Evolutionary conservation across 257 asterid genomes (phyloP), one percentile per base, ranked within the genome.

Genomic region (Ilex aquifolium): DNA sequence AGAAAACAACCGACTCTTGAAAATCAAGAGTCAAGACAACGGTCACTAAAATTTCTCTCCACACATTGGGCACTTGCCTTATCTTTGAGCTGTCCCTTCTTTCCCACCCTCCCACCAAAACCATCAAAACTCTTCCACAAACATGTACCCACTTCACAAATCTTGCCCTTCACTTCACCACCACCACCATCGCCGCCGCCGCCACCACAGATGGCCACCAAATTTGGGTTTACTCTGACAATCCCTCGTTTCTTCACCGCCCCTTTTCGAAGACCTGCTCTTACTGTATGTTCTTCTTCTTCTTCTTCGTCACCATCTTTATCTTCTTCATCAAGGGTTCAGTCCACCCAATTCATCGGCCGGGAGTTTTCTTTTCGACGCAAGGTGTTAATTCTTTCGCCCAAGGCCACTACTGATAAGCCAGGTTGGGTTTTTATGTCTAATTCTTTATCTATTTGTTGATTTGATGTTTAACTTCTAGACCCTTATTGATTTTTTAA

Each of bases 371-470:
- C 69, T 46, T 44, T 76, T 62, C 74, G 68, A 7, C 86, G 86
- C 44, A 72, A 75, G 40, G 57, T 88, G 49, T 63, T 84, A 61
- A 59, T 81, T 66, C 59, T 84, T 56, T 69, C 87, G 46, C 83
- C 95, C 7, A 82, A 73, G 71, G 90, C 98, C 60, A 72, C 95
- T 36, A 75, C 92, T 62, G 98, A 91, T 66, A 90, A 88, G 73
- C 88, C 88, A 82, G 98, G 98, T 91, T 65, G 60, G 31, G 68
- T 65, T 63, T 42, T 27, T 44, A 5, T 30, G 69, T 29, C 4
- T 10, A 46, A 11, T 6, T 46, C 52, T 4, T 46, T 46, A 10
- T 10, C 3, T 42, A 42, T 2, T 42, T 6, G 12, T 42, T 42
- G 7, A 6, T 6, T 42, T 11, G 12, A 1, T 42, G 7, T 11